phyloP scores from a whole-genome alignment of 2,329 filamentous ascomycete species.

The Bipolaris gigantea region DNA sequence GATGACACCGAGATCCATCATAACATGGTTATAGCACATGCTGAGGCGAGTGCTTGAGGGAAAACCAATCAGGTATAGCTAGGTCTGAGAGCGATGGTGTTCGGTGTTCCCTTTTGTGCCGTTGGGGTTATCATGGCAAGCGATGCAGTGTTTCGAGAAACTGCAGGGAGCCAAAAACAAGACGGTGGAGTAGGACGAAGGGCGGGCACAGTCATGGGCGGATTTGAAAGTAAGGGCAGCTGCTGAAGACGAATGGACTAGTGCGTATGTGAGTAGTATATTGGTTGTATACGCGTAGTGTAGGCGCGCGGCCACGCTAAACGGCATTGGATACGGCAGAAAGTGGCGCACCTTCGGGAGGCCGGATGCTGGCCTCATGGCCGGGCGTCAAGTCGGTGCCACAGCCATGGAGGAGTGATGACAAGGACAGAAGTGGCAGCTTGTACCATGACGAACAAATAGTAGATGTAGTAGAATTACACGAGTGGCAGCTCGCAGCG shows the following conservation, averaged over 20 bases:
- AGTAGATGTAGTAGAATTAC: no score
- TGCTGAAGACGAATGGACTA: not conserved
- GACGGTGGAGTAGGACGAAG: not conserved
- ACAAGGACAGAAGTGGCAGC: not conserved
- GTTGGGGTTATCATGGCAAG: not conserved
- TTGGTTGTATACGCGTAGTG: not conserved
- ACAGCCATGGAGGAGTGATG: no score
- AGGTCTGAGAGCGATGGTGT: not conserved
- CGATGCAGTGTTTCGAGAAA: not conserved
- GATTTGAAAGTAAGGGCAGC: not conserved
- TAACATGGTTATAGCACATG: no score
- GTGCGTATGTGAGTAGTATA: not conserved
- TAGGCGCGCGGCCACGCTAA: not conserved
- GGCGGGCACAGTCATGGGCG: not conserved
- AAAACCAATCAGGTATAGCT: not conserved
- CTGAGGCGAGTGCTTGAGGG: no score
- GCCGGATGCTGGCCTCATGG: not conserved
- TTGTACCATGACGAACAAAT: no score
- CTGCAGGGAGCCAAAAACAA: no score
- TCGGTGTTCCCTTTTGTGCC: not conserved
- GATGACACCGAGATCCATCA: not conserved
- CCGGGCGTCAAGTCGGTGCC: not conserved
- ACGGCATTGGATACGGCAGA: not conserved
- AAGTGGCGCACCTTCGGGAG: not conserved
- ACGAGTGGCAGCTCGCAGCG: not conserved